phyloP scores from a whole-genome alignment of 306 rosid genomes.

The Vachellia collinsii region DNA sequence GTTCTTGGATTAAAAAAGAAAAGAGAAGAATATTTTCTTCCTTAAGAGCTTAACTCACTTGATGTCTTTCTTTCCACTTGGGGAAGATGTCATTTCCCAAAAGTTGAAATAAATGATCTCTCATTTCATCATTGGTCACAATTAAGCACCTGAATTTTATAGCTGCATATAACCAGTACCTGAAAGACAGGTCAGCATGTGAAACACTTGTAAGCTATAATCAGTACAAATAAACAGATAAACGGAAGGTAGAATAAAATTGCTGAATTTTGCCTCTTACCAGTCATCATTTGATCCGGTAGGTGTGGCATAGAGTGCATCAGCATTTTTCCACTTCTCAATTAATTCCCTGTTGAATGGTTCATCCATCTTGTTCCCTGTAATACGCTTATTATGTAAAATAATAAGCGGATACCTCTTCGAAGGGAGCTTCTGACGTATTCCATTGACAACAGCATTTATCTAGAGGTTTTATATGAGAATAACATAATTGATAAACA shows the following conservation, averaged over 20 bases:
- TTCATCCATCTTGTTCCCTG: conserved; percentile 68
- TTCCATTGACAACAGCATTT: conserved; percentile 71
- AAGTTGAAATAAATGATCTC: conserved; percentile 91
- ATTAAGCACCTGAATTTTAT: conserved; percentile 88
- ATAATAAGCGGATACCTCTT: conserved; percentile 86
- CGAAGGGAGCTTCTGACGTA: conserved; percentile 75
- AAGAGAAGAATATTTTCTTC: conserved; percentile 5
- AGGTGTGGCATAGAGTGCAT: conserved; percentile 90
- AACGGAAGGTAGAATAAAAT: background rate
- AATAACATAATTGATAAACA: conserved; percentile 22
- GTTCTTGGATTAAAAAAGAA: background rate
- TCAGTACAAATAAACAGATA: conserved; percentile 1
- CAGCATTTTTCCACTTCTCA: conserved; percentile 78
- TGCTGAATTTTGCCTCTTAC: conserved; percentile 50
- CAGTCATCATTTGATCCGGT: conserved; percentile 94
- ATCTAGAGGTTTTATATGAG: conserved; percentile 52
- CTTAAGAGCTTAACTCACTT: conserved; percentile 58
- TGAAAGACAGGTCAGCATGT: conserved; percentile 60
- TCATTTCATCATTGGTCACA: conserved; percentile 94
- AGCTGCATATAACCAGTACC: conserved; percentile 99
- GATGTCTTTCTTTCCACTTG: conserved; percentile 98
- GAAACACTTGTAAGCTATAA: conserved; percentile 28
- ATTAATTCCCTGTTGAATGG: conserved; percentile 65
- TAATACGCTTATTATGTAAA: conserved; percentile 81
- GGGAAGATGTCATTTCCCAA: conserved; percentile 95